Percentiles rank a stretch among this genome's conserved stretches.
Evolutionary conservation across 306 rosid genomes (phyloP).

Genomic region (Spatholobus suberectus): DNA sequence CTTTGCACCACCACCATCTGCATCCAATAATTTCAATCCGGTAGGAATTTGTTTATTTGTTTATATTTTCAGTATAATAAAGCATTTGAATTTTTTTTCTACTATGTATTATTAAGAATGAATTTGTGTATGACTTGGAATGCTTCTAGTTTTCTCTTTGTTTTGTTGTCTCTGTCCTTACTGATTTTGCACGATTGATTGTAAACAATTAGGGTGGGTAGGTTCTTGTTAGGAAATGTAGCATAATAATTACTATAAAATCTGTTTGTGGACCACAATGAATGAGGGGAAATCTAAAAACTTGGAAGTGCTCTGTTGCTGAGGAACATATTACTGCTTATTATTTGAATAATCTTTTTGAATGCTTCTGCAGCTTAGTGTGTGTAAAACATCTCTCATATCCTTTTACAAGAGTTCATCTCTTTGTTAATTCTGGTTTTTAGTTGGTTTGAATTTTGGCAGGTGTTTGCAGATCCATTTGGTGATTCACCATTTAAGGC

Average conservation of each 20-base stretch:
- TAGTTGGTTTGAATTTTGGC: conserved; percentile 43
- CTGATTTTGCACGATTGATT: neutral
- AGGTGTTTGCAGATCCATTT: conserved; percentile 80
- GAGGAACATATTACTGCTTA: neutral
- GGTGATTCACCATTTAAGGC: conserved; percentile 86
- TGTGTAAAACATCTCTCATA: neutral
- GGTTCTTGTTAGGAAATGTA: neutral
- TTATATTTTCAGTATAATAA: conserved; percentile 5
- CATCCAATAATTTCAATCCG: conserved; percentile 54
- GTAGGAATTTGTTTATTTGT: conserved; percentile 42
- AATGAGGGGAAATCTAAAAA: conserved; percentile 11
- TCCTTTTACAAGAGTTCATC: neutral
- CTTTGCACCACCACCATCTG: conserved; percentile 47
- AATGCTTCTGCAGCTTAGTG: neutral
- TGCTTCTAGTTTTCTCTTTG: neutral
- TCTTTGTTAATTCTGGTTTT: conserved; percentile 13
- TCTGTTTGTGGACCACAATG: conserved; percentile 7
- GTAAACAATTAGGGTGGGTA: conserved; percentile 1
- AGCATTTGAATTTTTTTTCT: neutral
- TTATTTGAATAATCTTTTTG: conserved; percentile 10
- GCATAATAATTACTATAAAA: neutral
- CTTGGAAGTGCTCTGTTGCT: neutral
- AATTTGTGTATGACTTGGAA: neutral
- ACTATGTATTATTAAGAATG: neutral
- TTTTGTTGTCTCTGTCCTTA: neutral